A percentile compares a stretch with the other conserved stretches of the same genome.
Conservation (phyloP, 495 filamentous ascomycete genomes). For the Penicilliopsis zonata region DNA sequence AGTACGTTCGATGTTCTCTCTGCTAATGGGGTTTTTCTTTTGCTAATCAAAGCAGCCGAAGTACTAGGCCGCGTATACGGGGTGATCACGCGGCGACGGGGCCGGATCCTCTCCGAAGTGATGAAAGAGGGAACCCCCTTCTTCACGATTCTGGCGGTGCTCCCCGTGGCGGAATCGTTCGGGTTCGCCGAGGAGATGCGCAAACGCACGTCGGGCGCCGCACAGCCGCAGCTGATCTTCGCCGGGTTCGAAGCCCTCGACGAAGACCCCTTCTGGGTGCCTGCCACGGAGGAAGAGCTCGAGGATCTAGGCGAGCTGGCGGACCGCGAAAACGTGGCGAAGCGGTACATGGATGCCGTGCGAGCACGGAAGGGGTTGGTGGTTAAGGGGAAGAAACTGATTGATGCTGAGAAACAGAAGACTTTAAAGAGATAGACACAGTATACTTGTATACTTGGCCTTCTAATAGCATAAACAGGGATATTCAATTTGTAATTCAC, state of each 20-base stretch:
- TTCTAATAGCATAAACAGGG: no score
- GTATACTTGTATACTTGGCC: neutral
- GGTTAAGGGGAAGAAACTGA: slow-evolving; percentile 66
- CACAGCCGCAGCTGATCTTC: slow-evolving; percentile 87
- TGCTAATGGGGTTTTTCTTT: neutral
- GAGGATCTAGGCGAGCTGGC: slow-evolving; percentile 92
- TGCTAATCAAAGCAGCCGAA: slow-evolving; percentile 45
- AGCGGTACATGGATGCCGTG: slow-evolving; percentile 87
- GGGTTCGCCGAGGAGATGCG: slow-evolving; percentile 94
- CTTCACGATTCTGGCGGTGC: slow-evolving; percentile 76
- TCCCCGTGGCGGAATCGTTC: slow-evolving; percentile 90
- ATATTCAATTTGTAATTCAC: no score
- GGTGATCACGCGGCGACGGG: slow-evolving; percentile 82
- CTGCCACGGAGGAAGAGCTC: slow-evolving; percentile 89
- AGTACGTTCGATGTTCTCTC: slow-evolving; percentile 38
- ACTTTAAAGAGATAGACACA: slow-evolving; percentile 82
- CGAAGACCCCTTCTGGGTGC: slow-evolving; percentile 96
- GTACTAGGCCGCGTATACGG: slow-evolving; percentile 91
- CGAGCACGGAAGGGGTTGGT: slow-evolving; percentile 74
- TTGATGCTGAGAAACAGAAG: slow-evolving; percentile 98
- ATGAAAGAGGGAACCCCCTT: slow-evolving; percentile 95
- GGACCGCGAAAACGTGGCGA: slow-evolving; percentile 90
- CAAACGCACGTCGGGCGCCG: slow-evolving; percentile 82
- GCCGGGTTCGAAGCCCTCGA: slow-evolving; percentile 78
- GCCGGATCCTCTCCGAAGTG: slow-evolving; percentile 75